Conservation (phyloP, 2,329 filamentous ascomycete species). For the Sordariomycetes sp. region DNA sequence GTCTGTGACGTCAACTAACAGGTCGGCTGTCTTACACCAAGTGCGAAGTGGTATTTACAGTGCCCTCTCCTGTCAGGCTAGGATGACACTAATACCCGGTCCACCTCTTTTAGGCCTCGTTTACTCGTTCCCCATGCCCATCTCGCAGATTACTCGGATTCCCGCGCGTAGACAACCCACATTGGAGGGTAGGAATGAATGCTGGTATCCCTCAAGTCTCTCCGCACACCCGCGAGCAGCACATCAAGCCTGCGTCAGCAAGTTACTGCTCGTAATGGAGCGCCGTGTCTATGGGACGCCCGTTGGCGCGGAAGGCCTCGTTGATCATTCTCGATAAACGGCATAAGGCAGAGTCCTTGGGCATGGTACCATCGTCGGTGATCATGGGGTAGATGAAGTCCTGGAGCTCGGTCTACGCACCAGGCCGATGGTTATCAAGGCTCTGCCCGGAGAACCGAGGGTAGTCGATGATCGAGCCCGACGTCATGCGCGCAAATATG, state of each 20-base stretch:
- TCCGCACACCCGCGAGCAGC: constrained; percentile 14
- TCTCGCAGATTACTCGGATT: too few relatives aligned
- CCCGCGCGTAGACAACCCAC: too few relatives aligned
- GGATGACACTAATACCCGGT: too few relatives aligned
- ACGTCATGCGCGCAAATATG: constrained; percentile 20
- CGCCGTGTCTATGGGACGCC: constrained; percentile 15
- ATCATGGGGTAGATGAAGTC: constrained; percentile 13
- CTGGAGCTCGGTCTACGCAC: constrained; percentile 19
- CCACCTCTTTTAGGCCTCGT: too few relatives aligned
- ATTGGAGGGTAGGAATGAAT: constrained; percentile 18
- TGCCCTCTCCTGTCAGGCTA: too few relatives aligned
- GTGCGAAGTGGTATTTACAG: too few relatives aligned
- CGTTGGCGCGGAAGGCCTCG: constrained; percentile 15
- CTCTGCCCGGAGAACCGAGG: constrained; percentile 20
- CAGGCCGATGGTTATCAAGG: constrained; percentile 19
- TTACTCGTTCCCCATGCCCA: too few relatives aligned
- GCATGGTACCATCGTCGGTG: constrained; percentile 18
- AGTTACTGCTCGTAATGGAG: constrained; percentile 22
- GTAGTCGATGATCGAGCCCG: constrained; percentile 14
- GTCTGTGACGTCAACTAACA: too few relatives aligned
- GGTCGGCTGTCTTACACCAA: too few relatives aligned
- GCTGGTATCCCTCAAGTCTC: constrained; percentile 13
- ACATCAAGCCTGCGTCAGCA: constrained; percentile 33
- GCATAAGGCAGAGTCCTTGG: constrained; percentile 12
- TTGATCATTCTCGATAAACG: constrained; percentile 16